Percentiles rank a stretch among this genome's conserved stretches.
phyloP scores from a whole-genome alignment of 164 flowering plant species.

The Vitis rotundifolia region DNA sequence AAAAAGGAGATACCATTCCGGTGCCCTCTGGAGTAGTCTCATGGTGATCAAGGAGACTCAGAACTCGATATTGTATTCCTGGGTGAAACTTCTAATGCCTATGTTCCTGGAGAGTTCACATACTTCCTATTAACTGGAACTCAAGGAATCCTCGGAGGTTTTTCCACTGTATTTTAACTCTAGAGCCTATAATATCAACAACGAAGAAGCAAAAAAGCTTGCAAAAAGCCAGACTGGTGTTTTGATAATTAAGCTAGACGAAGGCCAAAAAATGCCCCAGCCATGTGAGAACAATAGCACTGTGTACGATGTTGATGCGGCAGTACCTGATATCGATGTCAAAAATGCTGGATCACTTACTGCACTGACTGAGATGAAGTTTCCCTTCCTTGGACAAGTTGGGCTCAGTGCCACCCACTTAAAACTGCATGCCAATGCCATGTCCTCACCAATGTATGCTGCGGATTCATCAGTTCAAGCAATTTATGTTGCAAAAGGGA shows the following conservation, averaged over 20 bases:
- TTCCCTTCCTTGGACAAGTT: conserved; percentile 21
- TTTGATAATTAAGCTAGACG: conserved; percentile 25
- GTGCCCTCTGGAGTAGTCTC: conserved; percentile 25
- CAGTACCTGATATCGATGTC: conserved; percentile 7
- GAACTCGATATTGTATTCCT: conserved; percentile 26
- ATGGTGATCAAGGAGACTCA: conserved; percentile 38
- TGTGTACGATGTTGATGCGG: conserved; percentile 6
- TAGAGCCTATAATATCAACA: conserved; percentile 8
- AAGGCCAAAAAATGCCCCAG: conserved; percentile 13
- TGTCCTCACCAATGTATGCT: conserved; percentile 17
- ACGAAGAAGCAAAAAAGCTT: conserved; percentile 17
- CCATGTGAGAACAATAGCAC: background rate
- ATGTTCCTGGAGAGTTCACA: conserved; percentile 31
- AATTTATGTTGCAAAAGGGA: conserved; percentile 28
- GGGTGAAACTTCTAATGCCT: conserved; percentile 26
- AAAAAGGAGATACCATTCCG: conserved; percentile 32
- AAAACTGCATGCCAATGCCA: conserved; percentile 20
- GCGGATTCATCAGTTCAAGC: conserved; percentile 19
- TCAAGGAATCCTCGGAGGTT: conserved; percentile 16
- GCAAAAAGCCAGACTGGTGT: conserved; percentile 20
- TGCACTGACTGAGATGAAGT: conserved; percentile 8
- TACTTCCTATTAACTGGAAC: conserved; percentile 28
- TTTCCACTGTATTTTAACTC: conserved; percentile 21
- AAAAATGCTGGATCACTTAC: conserved; percentile 7
- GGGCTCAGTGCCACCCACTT: conserved; percentile 25